Conservation (phyloP, 805 yeast species). For the Sungouiozyma intestinalis region DNA sequence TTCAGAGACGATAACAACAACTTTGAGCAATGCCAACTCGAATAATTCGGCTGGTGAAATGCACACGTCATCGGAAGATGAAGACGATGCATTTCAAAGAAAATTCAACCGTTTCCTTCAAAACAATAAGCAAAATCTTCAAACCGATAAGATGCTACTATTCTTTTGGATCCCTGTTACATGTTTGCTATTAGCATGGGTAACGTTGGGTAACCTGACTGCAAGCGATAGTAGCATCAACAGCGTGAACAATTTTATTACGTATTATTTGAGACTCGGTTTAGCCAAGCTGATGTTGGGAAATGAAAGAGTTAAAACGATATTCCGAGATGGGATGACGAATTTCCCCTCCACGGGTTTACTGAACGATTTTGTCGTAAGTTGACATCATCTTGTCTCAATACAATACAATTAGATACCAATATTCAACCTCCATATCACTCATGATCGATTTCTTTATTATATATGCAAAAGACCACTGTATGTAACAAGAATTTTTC, state of each 20-base stretch:
- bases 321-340: slow-evolving; percentile 28
- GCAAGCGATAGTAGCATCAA: slow-evolving; percentile 26
- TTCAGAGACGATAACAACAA: not conserved
- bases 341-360: slow-evolving; percentile 20
- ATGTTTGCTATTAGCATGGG: slow-evolving; percentile 40
- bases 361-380: slow-evolving; percentile 8
- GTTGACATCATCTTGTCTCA: not conserved
- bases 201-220: slow-evolving; percentile 31
- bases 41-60: slow-evolving; percentile 9
- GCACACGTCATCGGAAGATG: slow-evolving; percentile 25
- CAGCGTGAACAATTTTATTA: slow-evolving; percentile 23
- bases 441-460: no score
- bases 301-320: slow-evolving; percentile 38
- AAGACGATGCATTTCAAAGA: slow-evolving; percentile 28
- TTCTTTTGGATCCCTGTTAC: slow-evolving; percentile 88
- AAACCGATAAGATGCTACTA: slow-evolving; percentile 71
- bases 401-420: no score
- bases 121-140: slow-evolving; percentile 36
- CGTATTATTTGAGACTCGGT: slow-evolving; percentile 33
- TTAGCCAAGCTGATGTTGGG: slow-evolving; percentile 44
- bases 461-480: no score
- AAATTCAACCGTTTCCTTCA: slow-evolving; percentile 31
- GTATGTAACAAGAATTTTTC: no score
- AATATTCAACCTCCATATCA: not conserved
- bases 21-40: not conserved